These are phyloP conservation scores for Lipomyces kockii DNA, from an alignment of 805 yeast species.

Conservation along the genomic window DNA sequence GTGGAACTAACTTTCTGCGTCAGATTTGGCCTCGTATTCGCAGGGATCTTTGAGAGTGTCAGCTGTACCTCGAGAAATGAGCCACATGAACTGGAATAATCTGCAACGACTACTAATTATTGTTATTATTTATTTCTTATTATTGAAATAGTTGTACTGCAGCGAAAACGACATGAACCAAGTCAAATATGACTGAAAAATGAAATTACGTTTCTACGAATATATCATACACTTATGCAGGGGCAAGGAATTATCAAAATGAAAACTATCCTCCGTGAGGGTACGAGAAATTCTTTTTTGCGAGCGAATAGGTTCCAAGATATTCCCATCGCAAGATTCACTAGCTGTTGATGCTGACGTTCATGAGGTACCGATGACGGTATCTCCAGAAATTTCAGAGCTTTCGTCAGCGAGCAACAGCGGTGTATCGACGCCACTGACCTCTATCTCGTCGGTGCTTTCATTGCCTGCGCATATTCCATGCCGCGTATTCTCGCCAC, in stretches of 20 bases:
- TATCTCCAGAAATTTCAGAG: neutral
- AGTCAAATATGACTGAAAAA: no score
- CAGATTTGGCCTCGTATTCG: no score
- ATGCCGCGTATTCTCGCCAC: conserved; percentile 25
- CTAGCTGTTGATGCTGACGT: neutral
- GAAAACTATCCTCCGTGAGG: no score
- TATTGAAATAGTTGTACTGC: neutral
- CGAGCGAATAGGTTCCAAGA: neutral
- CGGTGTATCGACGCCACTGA: conserved; percentile 11
- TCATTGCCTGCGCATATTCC: conserved; percentile 22
- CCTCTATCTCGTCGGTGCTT: conserved; percentile 7
- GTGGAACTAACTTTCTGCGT: no score
- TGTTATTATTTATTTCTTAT: neutral
- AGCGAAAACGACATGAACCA: neutral
- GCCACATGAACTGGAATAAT: neutral
- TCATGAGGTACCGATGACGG: neutral
- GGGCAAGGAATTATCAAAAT: neutral
- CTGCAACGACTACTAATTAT: neutral
- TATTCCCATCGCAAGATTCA: neutral
- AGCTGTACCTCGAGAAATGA: no score
- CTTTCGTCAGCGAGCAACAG: conserved; percentile 7
- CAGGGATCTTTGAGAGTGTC: no score
- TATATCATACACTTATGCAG: neutral
- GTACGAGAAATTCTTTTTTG: no score
- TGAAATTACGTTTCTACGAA: neutral